Evolutionary conservation across 2,329 filamentous ascomycete genomes (phyloP), one percentile per base, ranked within the genome.

Genomic region (Cladosporium austrohemisphaericum): DNA sequence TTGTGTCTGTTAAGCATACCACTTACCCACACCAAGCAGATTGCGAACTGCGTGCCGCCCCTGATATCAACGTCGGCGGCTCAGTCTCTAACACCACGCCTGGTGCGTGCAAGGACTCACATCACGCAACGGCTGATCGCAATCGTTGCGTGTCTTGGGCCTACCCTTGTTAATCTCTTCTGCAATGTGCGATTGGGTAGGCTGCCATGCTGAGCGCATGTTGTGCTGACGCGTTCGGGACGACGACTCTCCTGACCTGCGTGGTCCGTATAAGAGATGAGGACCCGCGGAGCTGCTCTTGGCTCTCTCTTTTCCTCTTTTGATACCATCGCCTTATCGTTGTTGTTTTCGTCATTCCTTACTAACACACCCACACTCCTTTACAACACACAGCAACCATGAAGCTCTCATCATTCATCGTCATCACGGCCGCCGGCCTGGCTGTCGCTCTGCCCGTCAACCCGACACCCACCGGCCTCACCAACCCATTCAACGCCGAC

Each of bases 381-480:
- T 41, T 31, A 6, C 10, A 41, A 13, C n/a, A 23, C 23, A 26
- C 2, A 18, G 18, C 18, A 20, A 38, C 13, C 11, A 47, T 47
- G 44, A 47, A 38, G 26, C 26, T 47, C 44, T 31, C 33, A 13
- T 29, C 44, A 16, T 47, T 37, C 33, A 9, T 47, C 23, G 22
- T 25, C 11, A 14, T 47, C 25, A 47, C 44, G 13, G 33, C 44
- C 26, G 44, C 44, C n/a, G 44, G 44, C 26, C 23, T 47, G 10
- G 33, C 44, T 10, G 19, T 47, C 18, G 44, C 44, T 16, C 11
- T 20, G 10, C 44, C 44, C 25, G 25, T 45, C 41, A 18, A 10
- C 23, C 25, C 25, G 2, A 14, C 14, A n/a, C 44, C 44, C 25
- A 35, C 35, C 41, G n/a, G 5, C 23, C 25, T 16, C 1, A 14